Percentiles rank a stretch among this genome's conserved stretches.
phyloP scores from a whole-genome alignment of 129 eudicot genomes.

The Tagetes erecta region DNA sequence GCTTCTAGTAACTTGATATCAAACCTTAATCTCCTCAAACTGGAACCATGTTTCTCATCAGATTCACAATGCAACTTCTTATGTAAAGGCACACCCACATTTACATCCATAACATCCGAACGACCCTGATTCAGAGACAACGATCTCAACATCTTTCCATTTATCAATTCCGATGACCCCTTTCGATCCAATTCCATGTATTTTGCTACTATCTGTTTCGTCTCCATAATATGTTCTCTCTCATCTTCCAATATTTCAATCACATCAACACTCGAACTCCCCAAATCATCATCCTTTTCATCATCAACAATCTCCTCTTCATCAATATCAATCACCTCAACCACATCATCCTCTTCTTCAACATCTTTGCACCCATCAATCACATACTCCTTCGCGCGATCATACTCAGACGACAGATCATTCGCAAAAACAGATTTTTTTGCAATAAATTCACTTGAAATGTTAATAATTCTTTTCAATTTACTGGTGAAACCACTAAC shows the following conservation, averaged over 20 bases:
- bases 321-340: conserved; percentile 50
- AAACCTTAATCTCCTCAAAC: conserved; percentile 29
- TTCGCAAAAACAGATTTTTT: conserved; percentile 14
- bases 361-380: conserved; percentile 26
- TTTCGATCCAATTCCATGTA: conserved; percentile 31
- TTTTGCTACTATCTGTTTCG: conserved; percentile 29
- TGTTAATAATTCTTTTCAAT: background rate
- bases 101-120: conserved; percentile 21
- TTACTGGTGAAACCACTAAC: conserved; percentile 23
- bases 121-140: conserved; percentile 20
- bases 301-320: conserved; percentile 18
- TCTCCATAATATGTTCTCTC: conserved; percentile 15
- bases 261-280: conserved; percentile 49
- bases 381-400: conserved; percentile 20
- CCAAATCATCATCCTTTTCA: conserved; percentile 24
- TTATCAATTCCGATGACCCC: conserved; percentile 24
- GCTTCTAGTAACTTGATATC: conserved; percentile 36
- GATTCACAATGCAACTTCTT: conserved; percentile 31
- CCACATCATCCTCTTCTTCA: conserved; percentile 30
- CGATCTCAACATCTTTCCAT: conserved; percentile 33
- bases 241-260: conserved; percentile 44
- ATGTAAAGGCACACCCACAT: conserved; percentile 26
- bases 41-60: conserved; percentile 24
- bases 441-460: background rate
- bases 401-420: background rate